A percentile compares a stretch with the other conserved stretches of the same genome.
Conservation (phyloP, 257 asterid genomes). For the Plantago major region DNA sequence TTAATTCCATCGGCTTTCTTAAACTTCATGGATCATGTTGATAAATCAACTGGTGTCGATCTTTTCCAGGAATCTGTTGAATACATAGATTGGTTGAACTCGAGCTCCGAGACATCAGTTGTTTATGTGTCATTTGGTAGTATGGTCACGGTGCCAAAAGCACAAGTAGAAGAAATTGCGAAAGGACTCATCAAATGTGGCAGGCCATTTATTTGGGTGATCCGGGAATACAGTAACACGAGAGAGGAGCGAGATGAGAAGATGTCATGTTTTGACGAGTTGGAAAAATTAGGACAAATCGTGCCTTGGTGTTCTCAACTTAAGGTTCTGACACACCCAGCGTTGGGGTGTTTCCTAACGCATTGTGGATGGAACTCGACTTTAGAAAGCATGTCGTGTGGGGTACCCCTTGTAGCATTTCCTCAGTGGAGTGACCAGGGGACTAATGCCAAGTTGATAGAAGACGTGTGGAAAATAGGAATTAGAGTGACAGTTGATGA, state of each 20-base stretch:
- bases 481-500: constrained; percentile 28
- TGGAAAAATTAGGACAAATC: constrained; percentile 35
- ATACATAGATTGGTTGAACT: constrained; percentile 37
- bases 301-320: constrained; percentile 60
- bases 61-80: constrained; percentile 33
- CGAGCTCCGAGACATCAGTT: constrained; percentile 31
- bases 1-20: constrained; percentile 42
- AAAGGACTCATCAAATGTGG: constrained; percentile 25
- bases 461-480: constrained; percentile 50
- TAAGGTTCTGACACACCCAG: constrained; percentile 45
- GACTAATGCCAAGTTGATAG: constrained; percentile 51
- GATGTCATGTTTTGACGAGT: constrained; percentile 22
- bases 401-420: constrained; percentile 41
- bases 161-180: constrained; percentile 52
- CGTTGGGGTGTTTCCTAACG: constrained; percentile 51
- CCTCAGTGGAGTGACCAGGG: constrained; percentile 50
- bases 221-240: constrained; percentile 15
- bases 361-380: constrained; percentile 77
- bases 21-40: constrained; percentile 22
- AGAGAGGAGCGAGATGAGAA: constrained; percentile 14
- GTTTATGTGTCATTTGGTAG: constrained; percentile 69
- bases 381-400: constrained; percentile 42
- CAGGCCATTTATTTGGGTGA: constrained; percentile 65
- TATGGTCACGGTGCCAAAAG: constrained; percentile 15
- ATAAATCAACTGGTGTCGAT: constrained; percentile 31